These are phyloP conservation scores for Aurinia saxatilis DNA, from an alignment of 345 rosid genomes.

Conservation along the genomic window DNA sequence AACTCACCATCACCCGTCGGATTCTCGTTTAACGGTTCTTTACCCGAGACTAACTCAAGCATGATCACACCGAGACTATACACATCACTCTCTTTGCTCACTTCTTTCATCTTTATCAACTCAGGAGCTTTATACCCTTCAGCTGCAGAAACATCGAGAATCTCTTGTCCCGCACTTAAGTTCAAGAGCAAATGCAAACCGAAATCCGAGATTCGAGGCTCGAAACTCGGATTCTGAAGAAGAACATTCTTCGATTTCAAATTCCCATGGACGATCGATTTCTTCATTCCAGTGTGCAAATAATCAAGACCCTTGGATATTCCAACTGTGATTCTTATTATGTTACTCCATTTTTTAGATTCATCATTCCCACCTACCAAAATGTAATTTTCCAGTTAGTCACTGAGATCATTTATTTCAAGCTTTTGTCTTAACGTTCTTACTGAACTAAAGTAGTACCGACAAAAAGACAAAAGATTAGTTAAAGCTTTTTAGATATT, in stretches of 20 bases:
- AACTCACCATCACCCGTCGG: slow-evolving; percentile 59
- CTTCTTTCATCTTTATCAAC: slow-evolving; percentile 79
- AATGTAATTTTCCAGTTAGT: background rate
- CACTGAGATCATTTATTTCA: background rate
- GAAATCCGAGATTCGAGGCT: slow-evolving; percentile 60
- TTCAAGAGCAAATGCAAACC: slow-evolving; percentile 65
- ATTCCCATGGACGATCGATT: slow-evolving; percentile 67
- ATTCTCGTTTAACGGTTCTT: slow-evolving; percentile 53
- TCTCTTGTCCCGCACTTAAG: slow-evolving; percentile 57
- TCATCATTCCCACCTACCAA: slow-evolving; percentile 54
- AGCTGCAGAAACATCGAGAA: slow-evolving; percentile 68
- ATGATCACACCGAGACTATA: slow-evolving; percentile 73
- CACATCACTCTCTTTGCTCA: slow-evolving; percentile 54
- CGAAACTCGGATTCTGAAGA: slow-evolving; percentile 41
- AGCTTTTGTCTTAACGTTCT: background rate
- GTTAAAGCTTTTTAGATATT: background rate
- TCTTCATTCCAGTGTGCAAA: slow-evolving; percentile 62
- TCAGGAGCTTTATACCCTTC: slow-evolving; percentile 96
- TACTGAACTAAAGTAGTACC: background rate
- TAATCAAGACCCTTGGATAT: slow-evolving; percentile 67
- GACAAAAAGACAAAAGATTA: slow-evolving; percentile 1
- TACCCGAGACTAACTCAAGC: slow-evolving; percentile 77
- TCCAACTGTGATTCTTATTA: slow-evolving; percentile 48
- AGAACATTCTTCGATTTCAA: slow-evolving; percentile 75
- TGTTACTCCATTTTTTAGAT: slow-evolving; percentile 47